These are phyloP conservation scores for Acacia crassicarpa DNA, from an alignment of 306 rosid genomes.

Conservation along the genomic window DNA sequence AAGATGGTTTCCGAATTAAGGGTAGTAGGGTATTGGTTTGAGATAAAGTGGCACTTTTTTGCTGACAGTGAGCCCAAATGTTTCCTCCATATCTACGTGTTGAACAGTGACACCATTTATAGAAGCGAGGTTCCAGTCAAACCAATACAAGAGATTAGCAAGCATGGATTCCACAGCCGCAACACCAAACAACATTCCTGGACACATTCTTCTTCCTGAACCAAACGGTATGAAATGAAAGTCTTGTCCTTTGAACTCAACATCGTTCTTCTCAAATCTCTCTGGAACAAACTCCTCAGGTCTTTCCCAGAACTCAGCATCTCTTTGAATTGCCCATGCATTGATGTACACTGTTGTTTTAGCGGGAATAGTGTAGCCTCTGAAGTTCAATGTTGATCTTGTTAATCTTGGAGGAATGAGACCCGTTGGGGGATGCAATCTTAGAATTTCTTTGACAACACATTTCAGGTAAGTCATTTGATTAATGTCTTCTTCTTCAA, in stretches of 20 bases:
- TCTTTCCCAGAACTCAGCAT: conserved; percentile 30
- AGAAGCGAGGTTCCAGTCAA: conserved; percentile 31
- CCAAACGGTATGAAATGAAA: conserved; percentile 32
- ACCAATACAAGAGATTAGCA: conserved; percentile 46
- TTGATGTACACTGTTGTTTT: conserved; percentile 43
- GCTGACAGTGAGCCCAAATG: neutral
- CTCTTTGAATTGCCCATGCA: conserved; percentile 50
- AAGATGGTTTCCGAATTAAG: neutral
- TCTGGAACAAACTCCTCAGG: conserved; percentile 35
- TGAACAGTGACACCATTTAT: neutral
- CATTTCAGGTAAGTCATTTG: conserved; percentile 57
- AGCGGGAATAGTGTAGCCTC: conserved; percentile 44
- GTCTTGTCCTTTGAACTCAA: conserved; percentile 24
- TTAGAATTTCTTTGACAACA: conserved; percentile 47
- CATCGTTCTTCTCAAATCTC: conserved; percentile 21
- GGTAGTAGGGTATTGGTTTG: conserved; percentile 3
- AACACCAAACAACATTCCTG: conserved; percentile 33
- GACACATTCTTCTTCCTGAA: conserved; percentile 36
- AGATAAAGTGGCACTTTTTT: conserved; percentile 33
- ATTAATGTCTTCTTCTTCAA: conserved; percentile 37
- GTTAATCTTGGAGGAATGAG: conserved; percentile 41
- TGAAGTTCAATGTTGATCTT: conserved; percentile 10
- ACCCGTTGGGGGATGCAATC: conserved; percentile 52
- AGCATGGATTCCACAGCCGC: conserved; percentile 24
- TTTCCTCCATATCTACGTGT: conserved; percentile 30